Evolutionary conservation across 352 stramenopile genomes (phyloP).

Genomic region (Phytophthora tubulina): DNA sequence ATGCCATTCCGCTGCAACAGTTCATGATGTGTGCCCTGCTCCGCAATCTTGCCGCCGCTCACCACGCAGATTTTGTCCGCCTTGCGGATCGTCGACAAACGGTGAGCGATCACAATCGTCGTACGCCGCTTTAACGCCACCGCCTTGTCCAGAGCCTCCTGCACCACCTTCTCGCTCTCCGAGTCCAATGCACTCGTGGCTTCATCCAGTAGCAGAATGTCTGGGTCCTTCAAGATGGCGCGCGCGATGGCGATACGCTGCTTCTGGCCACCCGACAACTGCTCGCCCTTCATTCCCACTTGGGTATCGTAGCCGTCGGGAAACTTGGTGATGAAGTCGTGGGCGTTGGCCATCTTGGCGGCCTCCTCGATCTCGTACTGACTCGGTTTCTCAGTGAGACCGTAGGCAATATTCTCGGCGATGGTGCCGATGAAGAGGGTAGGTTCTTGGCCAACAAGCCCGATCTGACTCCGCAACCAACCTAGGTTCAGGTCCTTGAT

Average conservation of each 20-base stretch:
- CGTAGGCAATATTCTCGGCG: slow-evolving; percentile 62
- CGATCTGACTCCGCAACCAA: slow-evolving; percentile 62
- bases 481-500: slow-evolving; percentile 72
- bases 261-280: not conserved
- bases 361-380: slow-evolving; percentile 82
- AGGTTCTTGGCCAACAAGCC: slow-evolving; percentile 62
- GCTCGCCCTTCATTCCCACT: slow-evolving; percentile 1
- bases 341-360: slow-evolving; percentile 85
- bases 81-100: slow-evolving; percentile 52
- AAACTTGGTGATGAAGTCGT: slow-evolving; percentile 7
- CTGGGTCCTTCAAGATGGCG: not conserved
- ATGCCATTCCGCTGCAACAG: slow-evolving; percentile 23
- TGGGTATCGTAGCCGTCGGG: slow-evolving; percentile 7
- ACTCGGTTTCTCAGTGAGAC: slow-evolving; percentile 40
- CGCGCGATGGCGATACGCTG: slow-evolving; percentile 4
- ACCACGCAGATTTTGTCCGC: slow-evolving; percentile 29
- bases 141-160: slow-evolving; percentile 8
- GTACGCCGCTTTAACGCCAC: slow-evolving; percentile 27
- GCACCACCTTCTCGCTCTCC: slow-evolving; percentile 5
- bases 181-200: not conserved
- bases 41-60: slow-evolving; percentile 25
- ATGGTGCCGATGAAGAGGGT: slow-evolving; percentile 66
- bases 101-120: slow-evolving; percentile 90
- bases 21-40: slow-evolving; percentile 29
- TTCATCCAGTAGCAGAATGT: not conserved